Evolutionary conservation across 2,329 filamentous ascomycete genomes (phyloP).

Genomic region (Knoxdaviesia capensis): DNA sequence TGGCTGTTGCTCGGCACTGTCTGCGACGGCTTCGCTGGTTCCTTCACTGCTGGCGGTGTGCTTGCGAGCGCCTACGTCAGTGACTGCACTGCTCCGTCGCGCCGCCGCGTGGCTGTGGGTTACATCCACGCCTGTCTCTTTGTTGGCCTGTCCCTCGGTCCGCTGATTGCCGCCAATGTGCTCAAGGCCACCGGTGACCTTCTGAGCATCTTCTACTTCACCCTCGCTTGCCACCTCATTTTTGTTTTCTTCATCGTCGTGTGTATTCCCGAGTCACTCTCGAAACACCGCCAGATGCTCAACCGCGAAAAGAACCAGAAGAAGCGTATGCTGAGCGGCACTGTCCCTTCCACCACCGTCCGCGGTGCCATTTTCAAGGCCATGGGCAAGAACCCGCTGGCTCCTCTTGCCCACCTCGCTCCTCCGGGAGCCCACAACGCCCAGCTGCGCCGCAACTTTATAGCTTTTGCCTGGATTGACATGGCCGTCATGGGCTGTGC

Average conservation of each 20-base stretch:
- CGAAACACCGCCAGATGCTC: slow-evolving; percentile 45
- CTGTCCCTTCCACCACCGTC: slow-evolving; percentile 3
- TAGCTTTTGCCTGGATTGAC: slow-evolving; percentile 63
- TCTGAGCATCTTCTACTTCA: slow-evolving; percentile 68
- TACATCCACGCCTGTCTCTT: slow-evolving; percentile 84
- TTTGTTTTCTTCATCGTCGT: slow-evolving; percentile 57
- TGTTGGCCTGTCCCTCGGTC: slow-evolving; percentile 71
- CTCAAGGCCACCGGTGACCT: slow-evolving; percentile 58
- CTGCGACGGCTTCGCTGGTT: slow-evolving; percentile 70
- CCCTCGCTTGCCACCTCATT: slow-evolving; percentile 47
- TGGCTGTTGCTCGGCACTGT: slow-evolving; percentile 60
- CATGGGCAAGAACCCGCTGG: slow-evolving; percentile 39
- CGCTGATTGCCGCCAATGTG: slow-evolving; percentile 60
- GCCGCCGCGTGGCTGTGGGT: slow-evolving; percentile 66
- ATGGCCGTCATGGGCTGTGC: slow-evolving; percentile 63
- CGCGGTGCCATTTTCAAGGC: slow-evolving; percentile 3
- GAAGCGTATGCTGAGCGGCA: slow-evolving; percentile 10
- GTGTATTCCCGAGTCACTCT: slow-evolving; percentile 68
- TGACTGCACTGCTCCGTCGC: slow-evolving; percentile 68
- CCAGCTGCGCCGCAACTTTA: slow-evolving; percentile 56
- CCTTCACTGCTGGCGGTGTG: slow-evolving; percentile 63
- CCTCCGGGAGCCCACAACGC: slow-evolving; percentile 25
- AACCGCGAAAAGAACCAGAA: slow-evolving; percentile 45
- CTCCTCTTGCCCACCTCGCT: slow-evolving; percentile 42
- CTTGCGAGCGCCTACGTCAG: slow-evolving; percentile 72